phyloP scores from a whole-genome alignment of 2,329 filamentous ascomycete genomes.

The Boeremia exigua region DNA sequence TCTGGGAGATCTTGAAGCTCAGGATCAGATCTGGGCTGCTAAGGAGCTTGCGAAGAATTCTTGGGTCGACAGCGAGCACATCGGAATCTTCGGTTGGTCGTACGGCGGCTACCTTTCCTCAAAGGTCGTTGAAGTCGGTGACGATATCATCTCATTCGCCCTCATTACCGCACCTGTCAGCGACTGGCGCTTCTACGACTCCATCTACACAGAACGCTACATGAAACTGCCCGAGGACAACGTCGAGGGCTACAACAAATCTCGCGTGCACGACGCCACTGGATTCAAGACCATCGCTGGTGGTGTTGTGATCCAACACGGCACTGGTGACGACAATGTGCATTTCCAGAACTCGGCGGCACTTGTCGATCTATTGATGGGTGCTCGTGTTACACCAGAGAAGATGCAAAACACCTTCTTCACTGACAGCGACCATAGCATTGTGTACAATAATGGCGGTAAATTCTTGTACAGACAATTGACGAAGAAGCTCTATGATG shows the following conservation, averaged over 20 bases:
- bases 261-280: slow-evolving; percentile 62
- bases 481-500: slow-evolving; percentile 65
- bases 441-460: slow-evolving; percentile 63
- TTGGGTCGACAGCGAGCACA: slow-evolving; percentile 64
- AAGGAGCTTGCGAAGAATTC: slow-evolving; percentile 58
- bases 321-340: slow-evolving; percentile 73
- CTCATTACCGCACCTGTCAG: slow-evolving; percentile 70
- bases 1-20: slow-evolving; percentile 67
- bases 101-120: slow-evolving; percentile 71
- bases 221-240: slow-evolving; percentile 69
- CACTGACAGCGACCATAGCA: slow-evolving; percentile 69
- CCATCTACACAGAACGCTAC: slow-evolving; percentile 74
- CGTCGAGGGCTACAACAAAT: slow-evolving; percentile 64
- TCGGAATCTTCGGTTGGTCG: slow-evolving; percentile 73
- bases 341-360: slow-evolving; percentile 72
- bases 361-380: slow-evolving; percentile 66
- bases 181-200: slow-evolving; percentile 75
- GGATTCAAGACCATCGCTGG: slow-evolving; percentile 70
- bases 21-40: slow-evolving; percentile 73
- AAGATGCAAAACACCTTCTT: slow-evolving; percentile 70
- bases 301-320: slow-evolving; percentile 68
- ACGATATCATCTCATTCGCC: slow-evolving; percentile 66
- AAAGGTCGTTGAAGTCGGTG: slow-evolving; percentile 69
- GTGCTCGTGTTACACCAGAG: slow-evolving; percentile 62
- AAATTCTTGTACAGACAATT: slow-evolving; percentile 68